Base-by-base conservation (phyloP, 2,329 filamentous ascomycete species). In the Ciborinia camelliae region DNA sequence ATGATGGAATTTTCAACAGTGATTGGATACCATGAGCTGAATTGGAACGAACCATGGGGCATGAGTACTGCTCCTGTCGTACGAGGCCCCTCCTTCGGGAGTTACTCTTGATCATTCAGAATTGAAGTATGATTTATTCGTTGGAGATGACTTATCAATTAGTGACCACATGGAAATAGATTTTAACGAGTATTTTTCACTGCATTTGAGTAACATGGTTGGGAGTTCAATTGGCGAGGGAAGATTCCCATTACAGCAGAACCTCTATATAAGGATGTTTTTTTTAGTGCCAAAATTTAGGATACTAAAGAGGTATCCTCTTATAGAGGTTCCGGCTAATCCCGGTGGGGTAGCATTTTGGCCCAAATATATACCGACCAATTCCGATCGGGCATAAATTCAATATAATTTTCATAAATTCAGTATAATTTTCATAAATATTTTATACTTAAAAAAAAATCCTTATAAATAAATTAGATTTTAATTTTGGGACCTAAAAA, bases 211-310 rank as follows among this genome's bases (percentile, higher is more conserved):
- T 12, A 32, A 12, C 37, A 35, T 53, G n/a, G n/a, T n/a, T n/a
- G 20, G 30, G 20, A 53, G 9, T 52, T 35, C 15, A 23, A 32
- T 52, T 52, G 50, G 20, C 30, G 30, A 52, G 50, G 28, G 20
- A n/a, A 32, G 30, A 52, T 35, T 52, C 50, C 50, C 30, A 52
- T 52, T n/a, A n/a, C n/a, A n/a, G n/a, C n/a, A n/a, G n/a, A n/a
- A n/a, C n/a, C n/a, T n/a, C n/a, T n/a, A n/a, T n/a, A n/a, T n/a
- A n/a, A n/a, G n/a, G n/a, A n/a, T n/a, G n/a, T n/a, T n/a, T n/a
- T n/a, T n/a, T n/a, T n/a, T n/a, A n/a, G n/a, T n/a, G n/a, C n/a
- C n/a, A n/a, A n/a, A n/a, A n/a, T n/a, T n/a, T n/a, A n/a, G n/a
- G n/a, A n/a, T n/a, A n/a, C n/a, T n/a, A n/a, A n/a, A n/a, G n/a